A percentile compares a stretch with the other conserved stretches of the same genome.
These are phyloP conservation scores for Emergomyces africanus DNA, from an alignment of 2,329 filamentous ascomycete genomes.

Conservation along the genomic window DNA sequence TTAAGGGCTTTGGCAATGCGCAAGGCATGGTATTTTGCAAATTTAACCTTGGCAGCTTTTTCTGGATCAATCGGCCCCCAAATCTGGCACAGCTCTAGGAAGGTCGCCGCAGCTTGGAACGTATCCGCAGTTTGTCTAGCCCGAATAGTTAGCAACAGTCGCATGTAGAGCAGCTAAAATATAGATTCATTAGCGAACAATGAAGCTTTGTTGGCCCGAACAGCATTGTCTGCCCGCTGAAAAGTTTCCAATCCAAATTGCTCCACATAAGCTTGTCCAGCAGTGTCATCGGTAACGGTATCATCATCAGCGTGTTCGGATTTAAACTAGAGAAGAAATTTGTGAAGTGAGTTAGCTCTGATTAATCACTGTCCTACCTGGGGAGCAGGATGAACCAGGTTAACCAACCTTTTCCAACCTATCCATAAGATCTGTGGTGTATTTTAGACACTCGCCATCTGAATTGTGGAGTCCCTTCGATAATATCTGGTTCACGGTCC, in stretches of 20 bases:
- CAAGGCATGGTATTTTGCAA: constrained; percentile 88
- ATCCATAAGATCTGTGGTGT: constrained; percentile 78
- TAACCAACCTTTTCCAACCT: constrained; percentile 61
- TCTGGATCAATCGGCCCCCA: constrained; percentile 69
- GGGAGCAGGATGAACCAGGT: not conserved
- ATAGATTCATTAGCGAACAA: constrained; percentile 37
- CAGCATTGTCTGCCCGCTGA: constrained; percentile 65
- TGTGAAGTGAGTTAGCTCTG: not conserved
- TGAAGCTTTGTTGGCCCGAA: constrained; percentile 72
- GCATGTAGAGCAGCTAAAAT: not conserved
- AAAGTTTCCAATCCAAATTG: constrained; percentile 89
- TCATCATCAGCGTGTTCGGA: constrained; percentile 62
- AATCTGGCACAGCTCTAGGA: constrained; percentile 75
- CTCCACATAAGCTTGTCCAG: constrained; percentile 83
- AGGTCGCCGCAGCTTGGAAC: constrained; percentile 82
- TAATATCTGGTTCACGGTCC: constrained; percentile 86
- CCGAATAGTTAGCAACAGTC: constrained; percentile 3
- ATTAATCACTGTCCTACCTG: not conserved
- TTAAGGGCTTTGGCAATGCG: constrained; percentile 85
- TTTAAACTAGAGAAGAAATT: constrained; percentile 45
- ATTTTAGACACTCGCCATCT: constrained; percentile 65
- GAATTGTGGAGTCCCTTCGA: constrained; percentile 62
- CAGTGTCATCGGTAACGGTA: constrained; percentile 70
- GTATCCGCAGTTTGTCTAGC: constrained; percentile 80
- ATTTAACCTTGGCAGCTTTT: constrained; percentile 77